phyloP scores from a whole-genome alignment of 306 rosid genomes.

The Morella rubra region DNA sequence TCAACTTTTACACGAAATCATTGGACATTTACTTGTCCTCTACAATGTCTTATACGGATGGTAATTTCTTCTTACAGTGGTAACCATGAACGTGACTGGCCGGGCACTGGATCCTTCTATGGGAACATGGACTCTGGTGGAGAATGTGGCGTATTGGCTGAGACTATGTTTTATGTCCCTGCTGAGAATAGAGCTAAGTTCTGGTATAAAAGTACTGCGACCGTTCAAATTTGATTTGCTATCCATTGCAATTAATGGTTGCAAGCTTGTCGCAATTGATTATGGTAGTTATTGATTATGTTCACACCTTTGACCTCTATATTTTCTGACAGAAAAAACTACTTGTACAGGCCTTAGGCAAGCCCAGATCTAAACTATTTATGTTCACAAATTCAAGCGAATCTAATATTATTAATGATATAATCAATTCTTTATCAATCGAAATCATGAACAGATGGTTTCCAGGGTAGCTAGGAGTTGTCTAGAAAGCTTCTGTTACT shows the following conservation, averaged over 20 bases:
- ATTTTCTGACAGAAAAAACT: neutral
- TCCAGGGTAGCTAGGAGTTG: neutral
- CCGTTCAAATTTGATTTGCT: neutral
- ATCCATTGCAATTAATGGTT: neutral
- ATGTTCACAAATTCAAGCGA: neutral
- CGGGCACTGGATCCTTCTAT: conserved; percentile 76
- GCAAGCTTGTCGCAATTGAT: neutral
- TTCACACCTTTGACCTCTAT: neutral
- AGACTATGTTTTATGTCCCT: conserved; percentile 88
- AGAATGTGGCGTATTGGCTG: conserved; percentile 87
- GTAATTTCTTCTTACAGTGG: conserved; percentile 52
- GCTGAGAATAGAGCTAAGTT: conserved; percentile 83
- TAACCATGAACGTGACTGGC: conserved; percentile 99
- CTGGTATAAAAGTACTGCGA: conserved; percentile 47
- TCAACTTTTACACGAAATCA: neutral
- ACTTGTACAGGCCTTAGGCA: too few relatives aligned
- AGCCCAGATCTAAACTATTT: neutral
- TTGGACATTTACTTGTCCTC: conserved; percentile 12
- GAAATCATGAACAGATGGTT: neutral
- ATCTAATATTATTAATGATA: neutral
- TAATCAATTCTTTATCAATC: neutral
- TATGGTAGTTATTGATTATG: neutral
- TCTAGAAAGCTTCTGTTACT: neutral
- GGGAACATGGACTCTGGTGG: conserved; percentile 88
- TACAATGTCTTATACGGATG: conserved; percentile 28